Conservation (phyloP, 805 yeast species). For the Debaryomyces prosopidis region DNA sequence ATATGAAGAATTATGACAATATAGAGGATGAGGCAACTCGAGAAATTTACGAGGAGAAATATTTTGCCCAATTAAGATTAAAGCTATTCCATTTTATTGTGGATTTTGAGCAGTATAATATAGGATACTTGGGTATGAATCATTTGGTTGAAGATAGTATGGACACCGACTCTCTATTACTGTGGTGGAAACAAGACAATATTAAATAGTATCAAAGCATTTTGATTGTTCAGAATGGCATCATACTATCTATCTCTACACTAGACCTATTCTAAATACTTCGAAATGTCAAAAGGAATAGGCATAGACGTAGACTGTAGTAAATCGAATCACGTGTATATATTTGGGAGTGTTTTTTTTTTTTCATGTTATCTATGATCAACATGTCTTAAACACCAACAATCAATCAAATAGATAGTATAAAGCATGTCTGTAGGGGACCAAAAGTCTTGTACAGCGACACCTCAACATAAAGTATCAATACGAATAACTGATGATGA, state of each 20-base stretch:
- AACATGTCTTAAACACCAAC: not conserved
- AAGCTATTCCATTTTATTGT: conserved; percentile 41
- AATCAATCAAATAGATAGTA: not conserved
- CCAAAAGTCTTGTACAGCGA: conserved; percentile 4
- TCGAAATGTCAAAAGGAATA: too few species aligned
- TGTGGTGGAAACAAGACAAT: conserved; percentile 3
- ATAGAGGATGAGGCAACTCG: conserved; percentile 14
- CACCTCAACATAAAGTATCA: conserved; percentile 11
- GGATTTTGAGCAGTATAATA: conserved; percentile 41
- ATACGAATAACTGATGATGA: conserved; percentile 11
- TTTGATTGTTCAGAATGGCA: too few species aligned
- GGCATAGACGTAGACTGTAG: not conserved
- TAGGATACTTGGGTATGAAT: conserved; percentile 36
- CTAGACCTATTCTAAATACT: too few species aligned
- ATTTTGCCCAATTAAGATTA: conserved; percentile 31
- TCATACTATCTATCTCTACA: too few species aligned
- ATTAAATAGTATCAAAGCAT: not conserved
- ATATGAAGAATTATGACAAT: conserved; percentile 21
- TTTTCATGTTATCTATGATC: not conserved
- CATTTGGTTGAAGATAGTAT: conserved; percentile 9
- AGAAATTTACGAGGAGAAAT: conserved; percentile 11
- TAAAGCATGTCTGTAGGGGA: conserved; percentile 11
- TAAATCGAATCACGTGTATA: not conserved
- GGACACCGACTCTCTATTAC: not conserved
- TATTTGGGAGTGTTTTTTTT: not conserved